Conservation (phyloP, 805 yeast genomes). For the Lachancea sp. region DNA sequence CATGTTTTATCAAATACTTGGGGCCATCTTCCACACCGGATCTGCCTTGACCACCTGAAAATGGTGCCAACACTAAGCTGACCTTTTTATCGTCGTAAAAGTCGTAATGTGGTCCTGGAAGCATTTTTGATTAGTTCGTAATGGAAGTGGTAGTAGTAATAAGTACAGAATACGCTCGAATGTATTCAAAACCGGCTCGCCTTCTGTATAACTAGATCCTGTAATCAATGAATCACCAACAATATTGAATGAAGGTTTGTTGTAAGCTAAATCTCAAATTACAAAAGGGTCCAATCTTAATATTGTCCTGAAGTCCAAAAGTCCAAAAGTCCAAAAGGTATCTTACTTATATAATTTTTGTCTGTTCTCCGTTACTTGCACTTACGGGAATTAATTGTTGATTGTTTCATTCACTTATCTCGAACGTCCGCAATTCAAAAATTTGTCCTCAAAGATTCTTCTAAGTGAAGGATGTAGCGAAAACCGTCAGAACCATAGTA, state of each 20-base stretch:
- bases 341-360: conserved; percentile 7
- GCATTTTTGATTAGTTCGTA: not conserved
- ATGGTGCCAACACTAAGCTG: conserved; percentile 82
- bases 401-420: no score
- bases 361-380: conserved; percentile 12
- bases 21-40: conserved; percentile 95
- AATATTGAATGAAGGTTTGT: no score
- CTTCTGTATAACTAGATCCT: no score
- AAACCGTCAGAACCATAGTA: no score
- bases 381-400: conserved; percentile 11
- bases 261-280: no score
- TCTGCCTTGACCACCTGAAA: conserved; percentile 92
- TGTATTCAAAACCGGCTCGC: no score
- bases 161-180: no score
- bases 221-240: no score
- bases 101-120: conserved; percentile 38
- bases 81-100: conserved; percentile 42
- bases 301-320: not conserved
- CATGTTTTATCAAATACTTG: conserved; percentile 64
- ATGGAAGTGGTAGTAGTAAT: not conserved
- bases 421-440: no score
- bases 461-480: conserved; percentile 14
- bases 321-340: not conserved
- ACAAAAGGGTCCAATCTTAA: no score
- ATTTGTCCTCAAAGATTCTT: no score